Base-by-base conservation (phyloP, 106 monocot genomes). In the Triglochin maritima region DNA sequence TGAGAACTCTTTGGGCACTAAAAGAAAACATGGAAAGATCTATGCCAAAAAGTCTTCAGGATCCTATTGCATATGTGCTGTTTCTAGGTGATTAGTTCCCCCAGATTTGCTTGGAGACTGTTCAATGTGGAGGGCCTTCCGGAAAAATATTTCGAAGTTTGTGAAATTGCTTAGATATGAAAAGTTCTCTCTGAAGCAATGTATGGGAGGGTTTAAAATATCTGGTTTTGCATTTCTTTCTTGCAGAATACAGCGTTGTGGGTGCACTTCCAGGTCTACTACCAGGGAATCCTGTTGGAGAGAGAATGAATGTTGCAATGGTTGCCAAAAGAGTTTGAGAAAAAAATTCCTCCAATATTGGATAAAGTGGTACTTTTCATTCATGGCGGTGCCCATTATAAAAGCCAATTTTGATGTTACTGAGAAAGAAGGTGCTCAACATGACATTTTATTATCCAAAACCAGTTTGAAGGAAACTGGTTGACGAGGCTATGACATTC, bases 111-210 rank as follows among this genome's bases (percentile, higher is more conserved):
- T 96, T 66, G 95, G 95, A 15, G 77, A 82, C 74, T 66, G 59
- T 60, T 67, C 77, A 66, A 77, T 53, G 47, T 83, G 85, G 95
- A 87, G 90, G 76, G 62, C 81, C 6, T 66, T 96, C 11, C 83
- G 77, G 74, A 83, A 63, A 76, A 96, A 88, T 60, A 96, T 96
- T 47, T 79, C 85, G 69, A 87, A 83, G 54, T 87, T 96, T 86
- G 80, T 96, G 5, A 46, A 73, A 46, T 79, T 90, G 50, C 79
- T 77, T 11, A 83, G 83, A 50, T 87, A 74, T 77, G 95, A 90
- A 67, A 80, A 67, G 5, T 83, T 85, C 65, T 60, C 49, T 50
- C 53, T 90, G 14, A 78, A 65, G 46, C 79, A 90, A 62, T 87
- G 90, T 58, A 69, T 87, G 44, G 42, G 78, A 56, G 76, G 81